Evolutionary conservation across 345 rosid genomes (phyloP).

Genomic region (Camelina sativa): DNA sequence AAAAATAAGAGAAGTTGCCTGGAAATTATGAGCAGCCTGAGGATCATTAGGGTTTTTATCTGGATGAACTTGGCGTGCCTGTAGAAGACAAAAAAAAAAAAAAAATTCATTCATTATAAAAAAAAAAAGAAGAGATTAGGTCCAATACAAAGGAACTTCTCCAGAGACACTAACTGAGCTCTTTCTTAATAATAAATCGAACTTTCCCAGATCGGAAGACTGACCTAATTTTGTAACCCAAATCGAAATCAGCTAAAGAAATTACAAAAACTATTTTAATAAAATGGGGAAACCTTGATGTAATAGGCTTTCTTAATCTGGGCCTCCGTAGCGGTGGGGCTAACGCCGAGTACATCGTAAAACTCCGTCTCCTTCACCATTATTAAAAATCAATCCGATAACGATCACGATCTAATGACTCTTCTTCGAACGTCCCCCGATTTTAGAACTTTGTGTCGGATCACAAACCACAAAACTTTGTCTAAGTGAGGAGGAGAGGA

Average conservation of each 20-base stretch:
- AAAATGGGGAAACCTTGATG: constrained; percentile 61
- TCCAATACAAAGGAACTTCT: background rate
- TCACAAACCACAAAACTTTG: background rate
- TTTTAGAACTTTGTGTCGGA: constrained; percentile 3
- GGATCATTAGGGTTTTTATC: constrained; percentile 98
- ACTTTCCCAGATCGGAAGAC: background rate
- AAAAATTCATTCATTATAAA: no score
- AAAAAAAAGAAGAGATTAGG: no score
- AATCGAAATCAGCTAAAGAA: constrained; percentile 5
- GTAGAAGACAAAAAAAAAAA: constrained; percentile 34
- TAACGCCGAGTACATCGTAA: constrained; percentile 93
- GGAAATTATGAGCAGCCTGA: constrained; percentile 90
- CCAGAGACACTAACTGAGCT: constrained; percentile 14
- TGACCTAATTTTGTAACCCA: background rate
- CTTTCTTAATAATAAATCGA: background rate
- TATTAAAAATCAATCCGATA: constrained; percentile 26
- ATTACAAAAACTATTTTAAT: background rate
- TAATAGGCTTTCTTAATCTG: constrained; percentile 98
- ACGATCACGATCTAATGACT: background rate
- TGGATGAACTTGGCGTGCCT: constrained; percentile 99
- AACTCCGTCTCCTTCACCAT: constrained; percentile 95
- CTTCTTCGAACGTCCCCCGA: background rate
- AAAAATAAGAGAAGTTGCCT: constrained; percentile 67
- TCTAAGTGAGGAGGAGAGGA: background rate
- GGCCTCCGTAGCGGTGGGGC: constrained; percentile 87